Percentiles rank a stretch among this genome's conserved stretches.
Conservation (phyloP, 2,329 filamentous ascomycete genomes). For the Penicillium psychrosexuale region DNA sequence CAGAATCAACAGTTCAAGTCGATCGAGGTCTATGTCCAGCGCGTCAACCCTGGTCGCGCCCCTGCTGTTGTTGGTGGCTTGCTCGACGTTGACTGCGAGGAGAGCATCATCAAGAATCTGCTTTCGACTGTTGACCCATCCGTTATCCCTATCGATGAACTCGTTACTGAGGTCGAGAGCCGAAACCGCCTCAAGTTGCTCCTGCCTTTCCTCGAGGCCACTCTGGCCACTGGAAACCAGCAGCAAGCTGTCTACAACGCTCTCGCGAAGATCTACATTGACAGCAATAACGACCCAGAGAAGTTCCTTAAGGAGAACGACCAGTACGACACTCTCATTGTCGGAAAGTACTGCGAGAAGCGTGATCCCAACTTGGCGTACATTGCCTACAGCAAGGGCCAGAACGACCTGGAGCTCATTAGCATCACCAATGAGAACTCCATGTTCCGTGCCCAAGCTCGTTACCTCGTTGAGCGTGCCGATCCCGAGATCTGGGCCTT, state of each 20-base stretch:
- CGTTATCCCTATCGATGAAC: constrained; percentile 87
- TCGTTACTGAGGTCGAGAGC: constrained; percentile 91
- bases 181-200: constrained; percentile 94
- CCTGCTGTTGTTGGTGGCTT: constrained; percentile 91
- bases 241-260: constrained; percentile 97
- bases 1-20: constrained; percentile 99
- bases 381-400: constrained; percentile 92
- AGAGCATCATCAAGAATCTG: constrained; percentile 90
- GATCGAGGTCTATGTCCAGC: constrained; percentile 96
- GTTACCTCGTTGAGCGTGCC: constrained; percentile 86
- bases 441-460: constrained; percentile 99
- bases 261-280: constrained; percentile 98
- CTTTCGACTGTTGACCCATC: constrained; percentile 78
- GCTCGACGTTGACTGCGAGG: constrained; percentile 95
- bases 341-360: constrained; percentile 99
- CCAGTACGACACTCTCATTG: constrained; percentile 84
- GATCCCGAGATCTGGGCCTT: constrained; percentile 92
- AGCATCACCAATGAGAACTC: constrained; percentile 98
- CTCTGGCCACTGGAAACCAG: constrained; percentile 82
- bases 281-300: constrained; percentile 97
- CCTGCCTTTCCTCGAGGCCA: constrained; percentile 91
- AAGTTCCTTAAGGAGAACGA: constrained; percentile 97
- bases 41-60: constrained; percentile 86
- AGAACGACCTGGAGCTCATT: constrained; percentile 95
- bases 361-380: constrained; percentile 92